Conservation (phyloP, 1,284 basidiomycete species). For the Xanthoconium separans region DNA sequence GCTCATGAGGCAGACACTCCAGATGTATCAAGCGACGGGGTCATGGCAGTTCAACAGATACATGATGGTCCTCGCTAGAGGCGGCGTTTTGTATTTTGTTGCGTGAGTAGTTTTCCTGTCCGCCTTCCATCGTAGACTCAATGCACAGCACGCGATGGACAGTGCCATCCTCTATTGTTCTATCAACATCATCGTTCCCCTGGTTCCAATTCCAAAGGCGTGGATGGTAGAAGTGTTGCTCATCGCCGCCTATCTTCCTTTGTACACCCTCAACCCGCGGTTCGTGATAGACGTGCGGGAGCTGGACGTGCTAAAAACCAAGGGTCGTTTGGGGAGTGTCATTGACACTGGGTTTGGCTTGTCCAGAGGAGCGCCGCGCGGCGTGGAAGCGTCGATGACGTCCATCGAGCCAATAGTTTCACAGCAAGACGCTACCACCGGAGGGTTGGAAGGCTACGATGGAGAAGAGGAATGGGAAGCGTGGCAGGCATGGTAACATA, state of each 20-base stretch:
- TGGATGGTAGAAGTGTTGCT: too few species aligned
- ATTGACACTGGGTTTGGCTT: conserved; percentile 1
- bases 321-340: not conserved
- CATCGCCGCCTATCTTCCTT: not conserved
- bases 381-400: not conserved
- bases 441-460: not conserved
- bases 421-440: not conserved
- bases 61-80: not conserved
- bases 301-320: not conserved
- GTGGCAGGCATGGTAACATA: too few species aligned
- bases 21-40: not conserved
- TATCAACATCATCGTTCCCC: too few species aligned
- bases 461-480: too few species aligned
- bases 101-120: too few species aligned
- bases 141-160: too few species aligned
- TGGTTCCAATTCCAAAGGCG: too few species aligned
- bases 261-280: not conserved
- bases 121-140: too few species aligned
- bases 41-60: not conserved
- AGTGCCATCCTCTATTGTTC: too few species aligned
- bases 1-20: not conserved
- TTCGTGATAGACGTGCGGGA: conserved; percentile 2
- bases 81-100: not conserved
- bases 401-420: not conserved
- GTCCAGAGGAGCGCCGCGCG: not conserved